These are phyloP conservation scores for Hyaloperonospora arabidopsidis DNA, from an alignment of 352 stramenopile species.

Conservation along the genomic window DNA sequence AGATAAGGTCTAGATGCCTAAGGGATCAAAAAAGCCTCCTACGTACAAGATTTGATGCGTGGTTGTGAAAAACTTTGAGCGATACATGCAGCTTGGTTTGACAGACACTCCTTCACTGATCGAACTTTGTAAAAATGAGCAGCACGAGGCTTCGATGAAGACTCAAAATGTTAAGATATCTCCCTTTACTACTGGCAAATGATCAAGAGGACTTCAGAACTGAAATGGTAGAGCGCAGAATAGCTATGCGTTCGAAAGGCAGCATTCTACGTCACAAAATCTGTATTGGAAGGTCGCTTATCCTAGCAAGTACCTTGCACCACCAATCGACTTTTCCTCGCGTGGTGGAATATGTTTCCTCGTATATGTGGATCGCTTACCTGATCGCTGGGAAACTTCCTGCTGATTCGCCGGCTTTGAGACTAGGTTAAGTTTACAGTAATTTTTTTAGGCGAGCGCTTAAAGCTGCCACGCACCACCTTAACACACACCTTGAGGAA, in stretches of 20 bases:
- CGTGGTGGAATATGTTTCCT: constrained; percentile 87
- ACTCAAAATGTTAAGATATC: constrained; percentile 85
- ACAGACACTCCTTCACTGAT: constrained; percentile 41
- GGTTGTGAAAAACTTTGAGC: constrained; percentile 90
- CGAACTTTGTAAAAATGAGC: constrained; percentile 89
- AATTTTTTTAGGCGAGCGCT: too few species aligned
- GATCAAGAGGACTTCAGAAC: constrained; percentile 87
- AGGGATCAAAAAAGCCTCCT: constrained; percentile 27
- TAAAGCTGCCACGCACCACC: too few species aligned
- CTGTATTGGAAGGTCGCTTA: constrained; percentile 98
- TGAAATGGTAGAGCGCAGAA: constrained; percentile 92
- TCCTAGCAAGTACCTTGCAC: constrained; percentile 86
- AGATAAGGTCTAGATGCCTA: constrained; percentile 66
- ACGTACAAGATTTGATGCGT: constrained; percentile 93
- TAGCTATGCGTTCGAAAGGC: constrained; percentile 98
- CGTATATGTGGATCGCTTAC: constrained; percentile 94
- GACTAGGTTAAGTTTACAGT: constrained; percentile 94
- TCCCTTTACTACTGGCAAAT: constrained; percentile 58
- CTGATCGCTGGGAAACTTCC: constrained; percentile 93
- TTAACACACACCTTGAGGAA: too few species aligned
- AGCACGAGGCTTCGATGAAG: constrained; percentile 76
- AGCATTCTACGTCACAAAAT: constrained; percentile 92
- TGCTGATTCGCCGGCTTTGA: constrained; percentile 95
- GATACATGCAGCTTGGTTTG: constrained; percentile 92
- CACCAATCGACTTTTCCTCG: constrained; percentile 73